A percentile compares a stretch with the other conserved stretches of the same genome.
Conservation (phyloP, 495 filamentous ascomycete genomes). For the Pyronema omphalodes region DNA sequence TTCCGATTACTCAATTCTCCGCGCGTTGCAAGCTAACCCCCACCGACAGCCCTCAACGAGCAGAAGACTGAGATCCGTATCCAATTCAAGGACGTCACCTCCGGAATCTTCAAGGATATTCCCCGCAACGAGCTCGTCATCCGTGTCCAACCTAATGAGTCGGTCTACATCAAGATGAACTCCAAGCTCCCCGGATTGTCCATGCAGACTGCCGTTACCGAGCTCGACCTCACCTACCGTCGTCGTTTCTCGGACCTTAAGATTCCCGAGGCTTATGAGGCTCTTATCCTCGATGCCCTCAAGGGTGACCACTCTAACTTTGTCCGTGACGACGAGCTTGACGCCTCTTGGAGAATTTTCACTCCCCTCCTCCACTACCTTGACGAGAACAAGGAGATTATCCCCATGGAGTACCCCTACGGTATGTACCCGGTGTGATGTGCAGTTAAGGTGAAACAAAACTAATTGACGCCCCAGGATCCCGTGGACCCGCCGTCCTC, state of each 20-base stretch:
- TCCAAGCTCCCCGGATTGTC: slow-evolving; percentile 94
- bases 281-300: slow-evolving; percentile 85
- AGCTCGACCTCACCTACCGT: slow-evolving; percentile 95
- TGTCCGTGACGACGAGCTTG: slow-evolving; percentile 94
- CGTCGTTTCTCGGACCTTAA: slow-evolving; percentile 97
- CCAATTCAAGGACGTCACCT: slow-evolving; percentile 97
- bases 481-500: slow-evolving; percentile 84
- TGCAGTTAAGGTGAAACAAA: background rate
- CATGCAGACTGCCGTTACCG: slow-evolving; percentile 99
- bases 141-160: slow-evolving; percentile 97
- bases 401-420: slow-evolving; percentile 99
- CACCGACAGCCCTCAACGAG: slow-evolving; percentile 64
- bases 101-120: slow-evolving; percentile 99
- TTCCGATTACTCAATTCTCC: too few relatives aligned
- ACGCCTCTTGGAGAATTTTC: slow-evolving; percentile 98
- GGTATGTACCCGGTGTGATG: slow-evolving; percentile 40
- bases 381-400: slow-evolving; percentile 96
- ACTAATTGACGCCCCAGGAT: slow-evolving; percentile 39
- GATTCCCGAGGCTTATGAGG: slow-evolving; percentile 98
- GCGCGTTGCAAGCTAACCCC: too few relatives aligned
- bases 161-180: slow-evolving; percentile 99
- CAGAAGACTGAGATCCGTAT: slow-evolving; percentile 99
- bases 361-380: slow-evolving; percentile 93
- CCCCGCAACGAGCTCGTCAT: slow-evolving; percentile 98
- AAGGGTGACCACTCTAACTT: slow-evolving; percentile 99